These are phyloP conservation scores for Lachancea sp. DNA, from an alignment of 805 yeast genomes.

Conservation along the genomic window DNA sequence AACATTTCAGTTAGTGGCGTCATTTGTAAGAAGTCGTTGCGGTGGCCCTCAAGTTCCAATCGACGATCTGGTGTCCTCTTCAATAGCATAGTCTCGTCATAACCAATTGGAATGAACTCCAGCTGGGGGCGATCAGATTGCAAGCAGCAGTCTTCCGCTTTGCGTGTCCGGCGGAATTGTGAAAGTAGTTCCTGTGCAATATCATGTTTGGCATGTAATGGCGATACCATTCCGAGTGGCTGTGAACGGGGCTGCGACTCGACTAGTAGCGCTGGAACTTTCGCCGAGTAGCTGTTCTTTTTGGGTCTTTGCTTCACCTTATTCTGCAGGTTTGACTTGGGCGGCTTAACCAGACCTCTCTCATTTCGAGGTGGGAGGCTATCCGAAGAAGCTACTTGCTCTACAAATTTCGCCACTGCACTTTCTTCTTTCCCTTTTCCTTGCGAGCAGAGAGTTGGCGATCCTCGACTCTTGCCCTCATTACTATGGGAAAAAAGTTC, in stretches of 20 bases:
- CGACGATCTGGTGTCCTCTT: slow-evolving; percentile 8
- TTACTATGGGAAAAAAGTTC: slow-evolving; percentile 14
- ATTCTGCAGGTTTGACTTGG: no score
- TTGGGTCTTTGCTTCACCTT: no score
- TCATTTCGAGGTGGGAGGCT: background rate
- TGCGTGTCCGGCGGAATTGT: no score
- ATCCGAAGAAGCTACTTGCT: no score
- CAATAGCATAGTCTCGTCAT: slow-evolving; percentile 14
- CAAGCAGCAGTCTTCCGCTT: slow-evolving; percentile 2
- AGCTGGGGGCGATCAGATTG: slow-evolving; percentile 8
- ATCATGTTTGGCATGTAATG: no score
- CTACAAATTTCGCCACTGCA: no score
- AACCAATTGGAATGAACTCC: slow-evolving; percentile 23
- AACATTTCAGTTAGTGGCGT: slow-evolving; percentile 8
- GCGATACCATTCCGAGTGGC: background rate
- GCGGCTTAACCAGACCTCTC: no score
- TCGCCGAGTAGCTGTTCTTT: background rate
- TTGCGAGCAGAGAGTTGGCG: no score
- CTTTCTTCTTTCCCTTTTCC: background rate
- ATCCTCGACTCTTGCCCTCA: slow-evolving; percentile 2
- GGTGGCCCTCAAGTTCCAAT: background rate
- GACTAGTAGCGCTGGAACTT: background rate
- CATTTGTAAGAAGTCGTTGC: slow-evolving; percentile 1
- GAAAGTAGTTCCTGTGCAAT: no score
- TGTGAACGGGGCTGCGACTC: background rate